These are phyloP conservation scores for Onygenales sp. DNA, from an alignment of 2,329 filamentous ascomycete species.

Conservation along the genomic window DNA sequence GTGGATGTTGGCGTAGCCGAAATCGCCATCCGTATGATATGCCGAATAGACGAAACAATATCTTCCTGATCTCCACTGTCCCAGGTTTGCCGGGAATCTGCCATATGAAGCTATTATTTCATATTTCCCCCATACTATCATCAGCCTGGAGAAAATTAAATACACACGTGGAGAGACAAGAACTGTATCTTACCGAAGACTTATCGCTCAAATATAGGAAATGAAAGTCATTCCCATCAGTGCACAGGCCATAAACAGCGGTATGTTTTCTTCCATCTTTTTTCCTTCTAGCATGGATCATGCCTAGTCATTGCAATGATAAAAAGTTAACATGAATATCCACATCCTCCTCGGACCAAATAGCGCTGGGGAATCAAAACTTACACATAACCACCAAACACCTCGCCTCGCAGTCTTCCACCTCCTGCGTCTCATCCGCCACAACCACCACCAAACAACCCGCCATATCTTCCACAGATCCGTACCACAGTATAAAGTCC, in stretches of 20 bases:
- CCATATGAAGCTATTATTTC: not conserved
- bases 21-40: not conserved
- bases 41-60: constrained; percentile 1
- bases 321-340: not conserved
- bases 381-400: constrained; percentile 2
- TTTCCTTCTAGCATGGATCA: not conserved
- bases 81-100: not conserved
- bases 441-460: not conserved
- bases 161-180: too few species aligned
- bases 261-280: not conserved
- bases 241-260: not conserved
- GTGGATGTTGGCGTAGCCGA: not conserved
- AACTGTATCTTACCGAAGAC: not conserved
- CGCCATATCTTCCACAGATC: not conserved
- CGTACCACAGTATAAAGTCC: constrained; percentile 2
- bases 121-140: too few species aligned
- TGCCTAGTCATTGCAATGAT: not conserved
- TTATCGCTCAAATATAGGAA: not conserved
- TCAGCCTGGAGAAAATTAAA: too few species aligned
- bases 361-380: not conserved
- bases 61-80: not conserved
- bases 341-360: not conserved
- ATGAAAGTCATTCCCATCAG: constrained; percentile 1
- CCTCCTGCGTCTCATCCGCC: not conserved
- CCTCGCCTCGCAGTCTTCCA: not conserved